Evolutionary conservation across 805 yeast species (phyloP).

Genomic region (Cyberlindnera mrakii): DNA sequence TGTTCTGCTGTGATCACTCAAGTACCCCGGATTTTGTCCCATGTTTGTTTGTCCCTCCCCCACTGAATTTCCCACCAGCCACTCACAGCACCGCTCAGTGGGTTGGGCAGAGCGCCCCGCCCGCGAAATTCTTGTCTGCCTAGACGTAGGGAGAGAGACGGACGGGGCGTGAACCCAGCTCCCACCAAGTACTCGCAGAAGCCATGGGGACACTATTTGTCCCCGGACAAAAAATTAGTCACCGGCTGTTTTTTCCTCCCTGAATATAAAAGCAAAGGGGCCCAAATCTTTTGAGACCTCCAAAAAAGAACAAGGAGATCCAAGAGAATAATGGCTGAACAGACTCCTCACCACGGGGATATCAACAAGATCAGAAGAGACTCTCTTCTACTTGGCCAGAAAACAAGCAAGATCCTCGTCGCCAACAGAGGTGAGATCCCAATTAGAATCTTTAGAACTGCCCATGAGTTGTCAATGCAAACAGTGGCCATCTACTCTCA

Average conservation of each 20-base stretch:
- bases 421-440: constrained; percentile 87
- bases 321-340: background rate
- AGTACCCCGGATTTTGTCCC: constrained; percentile 8
- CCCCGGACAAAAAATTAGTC: background rate
- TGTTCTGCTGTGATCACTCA: constrained; percentile 4
- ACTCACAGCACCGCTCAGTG: no score
- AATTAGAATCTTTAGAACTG: constrained; percentile 88
- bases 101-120: no score
- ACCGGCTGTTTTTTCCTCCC: background rate
- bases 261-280: no score
- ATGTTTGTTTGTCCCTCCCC: constrained; percentile 2
- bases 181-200: background rate
- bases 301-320: no score
- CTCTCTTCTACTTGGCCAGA: constrained; percentile 33
- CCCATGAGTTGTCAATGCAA: constrained; percentile 95
- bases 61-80: background rate
- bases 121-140: no score
- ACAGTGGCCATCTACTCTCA: constrained; percentile 96
- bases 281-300: no score
- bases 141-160: no score
- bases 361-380: constrained; percentile 32
- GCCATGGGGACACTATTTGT: background rate
- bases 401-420: constrained; percentile 56
- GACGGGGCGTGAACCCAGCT: no score
- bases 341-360: constrained; percentile 17